These are phyloP conservation scores for Globisporangium iwayamae DNA, from an alignment of 352 stramenopile species.

Conservation along the genomic window DNA sequence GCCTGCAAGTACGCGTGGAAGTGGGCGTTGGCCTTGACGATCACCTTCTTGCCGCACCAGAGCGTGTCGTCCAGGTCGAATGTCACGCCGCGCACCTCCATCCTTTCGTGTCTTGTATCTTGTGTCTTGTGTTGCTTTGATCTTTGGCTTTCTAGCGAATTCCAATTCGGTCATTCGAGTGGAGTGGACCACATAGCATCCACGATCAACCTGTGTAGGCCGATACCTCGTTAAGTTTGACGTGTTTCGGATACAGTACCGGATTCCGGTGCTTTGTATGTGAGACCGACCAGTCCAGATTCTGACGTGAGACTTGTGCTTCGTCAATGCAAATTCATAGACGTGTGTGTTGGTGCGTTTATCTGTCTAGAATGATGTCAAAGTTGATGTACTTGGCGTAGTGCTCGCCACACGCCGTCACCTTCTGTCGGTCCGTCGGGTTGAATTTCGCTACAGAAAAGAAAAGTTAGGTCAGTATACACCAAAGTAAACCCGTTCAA, in stretches of 20 bases:
- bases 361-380: conserved; percentile 62
- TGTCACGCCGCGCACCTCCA: conserved; percentile 45
- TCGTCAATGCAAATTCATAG: no score
- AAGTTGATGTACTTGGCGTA: conserved; percentile 85
- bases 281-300: not conserved
- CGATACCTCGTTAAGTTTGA: not conserved
- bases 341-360: not conserved
- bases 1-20: conserved; percentile 50
- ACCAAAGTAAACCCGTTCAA: not conserved
- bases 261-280: no score
- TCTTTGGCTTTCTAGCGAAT: not conserved
- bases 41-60: conserved; percentile 55
- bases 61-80: conserved; percentile 83
- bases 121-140: not conserved
- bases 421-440: conserved; percentile 74
- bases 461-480: not conserved
- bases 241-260: no score
- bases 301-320: not conserved
- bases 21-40: conserved; percentile 34
- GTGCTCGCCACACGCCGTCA: conserved; percentile 77
- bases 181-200: not conserved
- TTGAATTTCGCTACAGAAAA: conserved; percentile 79
- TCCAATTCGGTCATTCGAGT: not conserved
- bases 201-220: not conserved
- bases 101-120: not conserved